These are phyloP conservation scores for Aspergillus wentii DNA, from an alignment of 495 filamentous ascomycete species.

Conservation along the genomic window DNA sequence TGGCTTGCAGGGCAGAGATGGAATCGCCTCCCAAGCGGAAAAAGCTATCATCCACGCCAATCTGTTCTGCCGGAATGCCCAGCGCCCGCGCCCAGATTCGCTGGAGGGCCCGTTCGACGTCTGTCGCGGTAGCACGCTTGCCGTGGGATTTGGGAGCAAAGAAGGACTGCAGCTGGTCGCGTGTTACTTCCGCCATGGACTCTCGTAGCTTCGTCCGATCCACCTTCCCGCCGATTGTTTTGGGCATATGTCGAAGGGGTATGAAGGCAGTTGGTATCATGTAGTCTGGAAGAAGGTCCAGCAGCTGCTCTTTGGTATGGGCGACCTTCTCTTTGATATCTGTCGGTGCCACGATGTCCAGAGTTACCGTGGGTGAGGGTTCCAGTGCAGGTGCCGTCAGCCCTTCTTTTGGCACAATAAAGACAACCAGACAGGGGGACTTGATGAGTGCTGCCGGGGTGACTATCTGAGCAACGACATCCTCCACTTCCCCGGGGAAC, in stretches of 20 bases:
- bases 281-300: conserved; percentile 6
- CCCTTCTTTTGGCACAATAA: not conserved
- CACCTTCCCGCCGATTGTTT: conserved; percentile 6
- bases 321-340: not conserved
- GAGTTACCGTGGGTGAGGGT: not conserved
- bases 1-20: conserved; percentile 51
- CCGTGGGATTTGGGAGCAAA: no score
- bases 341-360: not conserved
- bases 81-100: conserved; percentile 16
- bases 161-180: not conserved
- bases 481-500: no score
- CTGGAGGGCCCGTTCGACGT: conserved; percentile 8
- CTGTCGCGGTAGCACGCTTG: no score
- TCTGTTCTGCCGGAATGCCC: conserved; percentile 8
- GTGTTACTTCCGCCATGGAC: not conserved
- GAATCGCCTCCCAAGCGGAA: conserved; percentile 54
- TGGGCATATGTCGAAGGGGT: conserved; percentile 3
- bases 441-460: no score
- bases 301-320: conserved; percentile 4
- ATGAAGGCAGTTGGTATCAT: conserved; percentile 9
- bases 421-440: not conserved
- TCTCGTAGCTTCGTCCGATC: not conserved
- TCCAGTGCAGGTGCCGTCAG: not conserved
- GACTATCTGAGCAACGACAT: no score
- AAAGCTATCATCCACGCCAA: conserved; percentile 30